Percentiles rank a stretch among this genome's conserved stretches.
phyloP scores from a whole-genome alignment of 805 yeast species.

The Starmerella bombi region DNA sequence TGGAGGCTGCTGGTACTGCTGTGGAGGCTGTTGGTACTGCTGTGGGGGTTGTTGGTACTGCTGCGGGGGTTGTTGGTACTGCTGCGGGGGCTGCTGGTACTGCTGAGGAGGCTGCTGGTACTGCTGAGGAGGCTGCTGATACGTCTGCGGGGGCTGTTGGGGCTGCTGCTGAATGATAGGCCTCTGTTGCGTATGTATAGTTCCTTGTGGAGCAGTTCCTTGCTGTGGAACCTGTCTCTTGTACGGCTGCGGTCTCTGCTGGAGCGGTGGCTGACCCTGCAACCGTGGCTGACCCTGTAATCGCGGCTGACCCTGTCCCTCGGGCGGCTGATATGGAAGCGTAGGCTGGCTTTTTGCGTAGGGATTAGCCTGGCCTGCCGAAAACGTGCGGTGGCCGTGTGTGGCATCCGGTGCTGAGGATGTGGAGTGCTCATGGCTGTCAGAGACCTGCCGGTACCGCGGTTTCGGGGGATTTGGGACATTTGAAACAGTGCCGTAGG shows the following conservation, averaged over 20 bases:
- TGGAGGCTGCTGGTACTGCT: not conserved
- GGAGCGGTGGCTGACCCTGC: not conserved
- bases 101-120: constrained; percentile 3
- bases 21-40: not conserved
- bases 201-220: too few species aligned
- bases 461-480: constrained; percentile 20
- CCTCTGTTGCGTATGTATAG: too few species aligned
- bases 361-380: not conserved
- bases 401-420: not conserved
- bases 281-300: not conserved
- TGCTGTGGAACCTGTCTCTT: not conserved
- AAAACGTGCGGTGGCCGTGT: not conserved
- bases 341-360: not conserved
- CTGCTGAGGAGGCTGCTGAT: not conserved
- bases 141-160: constrained; percentile 1
- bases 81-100: constrained; percentile 5
- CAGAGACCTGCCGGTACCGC: constrained; percentile 12
- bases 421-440: not conserved
- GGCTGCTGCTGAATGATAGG: too few species aligned
- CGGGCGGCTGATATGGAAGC: not conserved
- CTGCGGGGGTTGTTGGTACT: constrained; percentile 3
- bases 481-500: constrained; percentile 13
- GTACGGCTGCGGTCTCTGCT: not conserved
- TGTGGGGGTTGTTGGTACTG: not conserved
- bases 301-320: not conserved